phyloP scores from a whole-genome alignment of 345 rosid species.

The Abelmoschus esculentus region DNA sequence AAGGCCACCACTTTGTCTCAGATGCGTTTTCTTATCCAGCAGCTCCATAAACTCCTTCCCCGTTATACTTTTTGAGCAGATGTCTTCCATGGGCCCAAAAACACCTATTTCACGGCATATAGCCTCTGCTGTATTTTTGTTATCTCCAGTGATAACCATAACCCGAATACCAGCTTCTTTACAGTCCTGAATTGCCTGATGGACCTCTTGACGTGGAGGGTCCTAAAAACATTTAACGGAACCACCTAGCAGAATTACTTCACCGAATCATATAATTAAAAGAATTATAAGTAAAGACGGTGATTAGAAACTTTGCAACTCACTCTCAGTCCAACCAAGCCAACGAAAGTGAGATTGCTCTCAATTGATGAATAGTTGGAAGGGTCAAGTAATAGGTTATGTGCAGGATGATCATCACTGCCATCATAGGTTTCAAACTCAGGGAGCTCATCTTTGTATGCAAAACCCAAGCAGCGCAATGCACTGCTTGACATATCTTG shows the following conservation, averaged over 20 bases:
- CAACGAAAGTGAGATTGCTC: conserved; percentile 47
- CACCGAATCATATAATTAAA: conserved; percentile 4
- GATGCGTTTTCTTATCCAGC: conserved; percentile 25
- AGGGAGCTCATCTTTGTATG: conserved; percentile 48
- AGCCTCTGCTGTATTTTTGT: conserved; percentile 64
- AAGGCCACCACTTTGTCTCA: conserved; percentile 38
- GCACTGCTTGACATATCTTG: conserved; percentile 49
- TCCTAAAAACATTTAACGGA: conserved; percentile 31
- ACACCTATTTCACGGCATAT: conserved; percentile 68
- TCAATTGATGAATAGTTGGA: conserved; percentile 57
- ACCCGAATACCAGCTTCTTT: conserved; percentile 63
- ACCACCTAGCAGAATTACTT: not conserved
- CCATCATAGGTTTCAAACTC: conserved; percentile 59
- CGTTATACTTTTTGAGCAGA: conserved; percentile 28
- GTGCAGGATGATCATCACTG: conserved; percentile 61
- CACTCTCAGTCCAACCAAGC: conserved; percentile 64
- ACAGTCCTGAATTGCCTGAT: conserved; percentile 63
- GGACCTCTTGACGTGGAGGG: conserved; percentile 67
- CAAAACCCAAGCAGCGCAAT: conserved; percentile 65
- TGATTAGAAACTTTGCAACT: conserved; percentile 13
- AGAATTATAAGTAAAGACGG: not conserved
- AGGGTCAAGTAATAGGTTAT: conserved; percentile 45
- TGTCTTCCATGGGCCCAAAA: conserved; percentile 35
- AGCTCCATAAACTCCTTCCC: conserved; percentile 38
- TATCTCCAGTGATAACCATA: conserved; percentile 68